Percentiles rank a stretch among this genome's conserved stretches.
phyloP scores from a whole-genome alignment of 2,329 filamentous ascomycete species.

The Venturia aucupariae region DNA sequence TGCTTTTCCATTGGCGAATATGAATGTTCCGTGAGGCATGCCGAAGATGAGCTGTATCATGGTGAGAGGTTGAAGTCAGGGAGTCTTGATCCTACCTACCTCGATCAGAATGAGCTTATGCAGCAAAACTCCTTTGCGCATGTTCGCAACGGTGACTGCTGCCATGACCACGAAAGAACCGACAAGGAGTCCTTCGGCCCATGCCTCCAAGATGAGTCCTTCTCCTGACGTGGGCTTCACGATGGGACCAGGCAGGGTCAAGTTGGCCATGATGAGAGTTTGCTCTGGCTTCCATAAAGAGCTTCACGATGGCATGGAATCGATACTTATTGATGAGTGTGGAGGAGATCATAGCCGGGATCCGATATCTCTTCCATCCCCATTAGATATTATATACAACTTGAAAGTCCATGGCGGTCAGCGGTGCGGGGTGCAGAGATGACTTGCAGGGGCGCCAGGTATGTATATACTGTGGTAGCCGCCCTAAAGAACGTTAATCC shows the following conservation, averaged over 20 bases:
- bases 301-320: background rate
- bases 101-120: constrained; percentile 45
- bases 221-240: background rate
- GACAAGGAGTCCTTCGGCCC: constrained; percentile 30
- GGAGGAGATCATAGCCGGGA: background rate
- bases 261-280: background rate
- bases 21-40: constrained; percentile 49
- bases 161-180: constrained; percentile 30
- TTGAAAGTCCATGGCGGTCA: background rate
- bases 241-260: background rate
- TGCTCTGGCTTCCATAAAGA: background rate
- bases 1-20: constrained; percentile 45
- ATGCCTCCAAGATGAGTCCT: constrained; percentile 29
- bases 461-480: too few relatives aligned
- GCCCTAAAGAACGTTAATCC: too few relatives aligned
- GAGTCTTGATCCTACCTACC: constrained; percentile 30
- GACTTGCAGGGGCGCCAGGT: background rate
- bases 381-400: background rate
- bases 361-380: background rate
- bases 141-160: constrained; percentile 40
- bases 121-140: constrained; percentile 37
- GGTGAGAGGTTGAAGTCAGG: too few relatives aligned
- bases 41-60: constrained; percentile 40
- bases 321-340: too few relatives aligned
- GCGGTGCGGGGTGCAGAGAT: background rate